Evolutionary conservation across 169 alveolate genomes (phyloP), one percentile per base, ranked within the genome.

Genomic region (Blepharisma undulans): DNA sequence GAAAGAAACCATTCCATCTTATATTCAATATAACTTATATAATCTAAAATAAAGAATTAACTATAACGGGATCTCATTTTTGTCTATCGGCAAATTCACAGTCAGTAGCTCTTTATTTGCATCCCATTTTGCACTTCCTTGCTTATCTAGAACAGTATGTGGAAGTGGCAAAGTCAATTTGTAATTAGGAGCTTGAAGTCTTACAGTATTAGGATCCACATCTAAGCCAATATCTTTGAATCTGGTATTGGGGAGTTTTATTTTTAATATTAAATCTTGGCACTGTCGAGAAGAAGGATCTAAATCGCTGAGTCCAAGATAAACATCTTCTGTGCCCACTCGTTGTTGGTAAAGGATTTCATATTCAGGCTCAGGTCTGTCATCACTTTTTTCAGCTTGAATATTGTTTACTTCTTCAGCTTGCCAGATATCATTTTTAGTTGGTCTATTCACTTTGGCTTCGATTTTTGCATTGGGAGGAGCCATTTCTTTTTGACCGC

Each of bases 41-140:
- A n/a, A n/a, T 48, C 14, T 18, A 10, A 48, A 48, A 74, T 74
- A 74, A 74, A 25, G 30, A 74, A 29, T 74, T 74, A 74, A 74
- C 33, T 74, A 74, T 25, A 74, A 29, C 10, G 80, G 80, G 33
- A 74, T 74, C 0, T 74, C 80, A 74, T 74, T 29, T 74, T 74
- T 74, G 80, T 74, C 80, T 22, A 82, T 82, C 10, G 89, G 89
- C 19, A 95, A 76, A 7, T 92, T 90, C 6, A 93, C 93, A 90
- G 90, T 22, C 5, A 82, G 76, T 12, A 59, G 22, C 12, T 48
- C 36, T 21, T 48, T 93, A 34, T 92, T 91, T 76, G 91, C 88
- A 72, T 93, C 96, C 96, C 96, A 95, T 89, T 95, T 86, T 25
- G 97, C 97, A 30, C 94, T 95, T 27, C 96, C 94, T 72, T 93